Percentiles rank a stretch among this genome's conserved stretches.
Evolutionary conservation across 495 filamentous ascomycete species (phyloP).

Genomic region (Hyaloscypha variabilis): DNA sequence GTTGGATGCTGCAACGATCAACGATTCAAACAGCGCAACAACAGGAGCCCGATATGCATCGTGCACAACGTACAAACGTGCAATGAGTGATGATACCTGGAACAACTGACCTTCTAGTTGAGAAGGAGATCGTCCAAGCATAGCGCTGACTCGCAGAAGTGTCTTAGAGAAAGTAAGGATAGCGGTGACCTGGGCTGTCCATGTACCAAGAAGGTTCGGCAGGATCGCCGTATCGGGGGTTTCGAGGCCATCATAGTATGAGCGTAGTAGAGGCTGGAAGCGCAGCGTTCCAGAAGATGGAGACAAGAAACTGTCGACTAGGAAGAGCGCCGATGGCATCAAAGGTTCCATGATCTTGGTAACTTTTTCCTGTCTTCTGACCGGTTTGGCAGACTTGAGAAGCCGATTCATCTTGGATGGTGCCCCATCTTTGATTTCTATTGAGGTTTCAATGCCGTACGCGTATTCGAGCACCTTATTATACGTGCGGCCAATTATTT

Average conservation of each 20-base stretch:
- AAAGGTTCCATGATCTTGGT: constrained; percentile 66
- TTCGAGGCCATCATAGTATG: constrained; percentile 67
- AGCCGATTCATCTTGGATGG: not conserved
- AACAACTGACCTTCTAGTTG: constrained; percentile 79
- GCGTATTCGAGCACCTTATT: constrained; percentile 69
- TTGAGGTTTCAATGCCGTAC: constrained; percentile 63
- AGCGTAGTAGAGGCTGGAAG: constrained; percentile 75
- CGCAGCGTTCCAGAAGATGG: constrained; percentile 67
- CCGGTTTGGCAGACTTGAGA: not conserved
- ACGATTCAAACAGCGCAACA: constrained; percentile 68
- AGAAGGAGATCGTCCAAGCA: constrained; percentile 60
- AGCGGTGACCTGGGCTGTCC: constrained; percentile 63
- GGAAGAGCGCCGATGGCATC: constrained; percentile 68
- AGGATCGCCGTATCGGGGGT: constrained; percentile 62
- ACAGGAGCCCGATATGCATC: constrained; percentile 66
- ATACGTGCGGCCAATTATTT: constrained; percentile 65
- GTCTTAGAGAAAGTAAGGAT: constrained; percentile 67
- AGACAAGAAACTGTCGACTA: constrained; percentile 76
- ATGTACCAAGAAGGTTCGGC: constrained; percentile 56
- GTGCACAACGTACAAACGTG: constrained; percentile 75
- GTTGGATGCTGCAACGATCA: constrained; percentile 70
- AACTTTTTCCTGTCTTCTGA: constrained; percentile 36
- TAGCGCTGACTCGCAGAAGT: constrained; percentile 68
- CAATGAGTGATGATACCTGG: constrained; percentile 71
- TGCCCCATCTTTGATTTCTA: constrained; percentile 40